Evolutionary conservation across 192 early-diverging fungal genomes (phyloP).

Genomic region (Umbelopsis sp.): DNA sequence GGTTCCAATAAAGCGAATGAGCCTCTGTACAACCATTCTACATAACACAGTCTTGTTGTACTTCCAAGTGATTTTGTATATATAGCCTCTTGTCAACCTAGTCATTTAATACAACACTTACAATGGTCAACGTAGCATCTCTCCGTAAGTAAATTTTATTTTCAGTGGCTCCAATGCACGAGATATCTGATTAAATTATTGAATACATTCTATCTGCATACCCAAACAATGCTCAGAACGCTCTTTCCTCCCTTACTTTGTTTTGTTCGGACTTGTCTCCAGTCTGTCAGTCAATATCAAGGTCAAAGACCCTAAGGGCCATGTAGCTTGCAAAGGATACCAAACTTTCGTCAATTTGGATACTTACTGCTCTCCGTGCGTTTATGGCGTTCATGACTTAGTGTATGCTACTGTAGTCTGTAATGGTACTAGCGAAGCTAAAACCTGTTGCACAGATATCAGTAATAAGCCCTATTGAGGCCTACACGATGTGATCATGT

Average conservation of each 20-base stretch:
- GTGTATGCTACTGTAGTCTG: conserved; percentile 9
- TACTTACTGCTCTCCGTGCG: background rate
- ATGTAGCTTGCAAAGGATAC: conserved; percentile 1
- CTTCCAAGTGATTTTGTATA: background rate
- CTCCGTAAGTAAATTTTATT: background rate
- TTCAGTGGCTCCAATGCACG: background rate
- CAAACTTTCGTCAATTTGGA: background rate
- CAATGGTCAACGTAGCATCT: background rate
- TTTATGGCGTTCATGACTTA: background rate
- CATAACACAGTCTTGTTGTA: background rate
- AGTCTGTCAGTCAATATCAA: conserved; percentile 9
- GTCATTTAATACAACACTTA: background rate
- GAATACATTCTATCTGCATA: background rate
- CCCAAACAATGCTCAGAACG: background rate
- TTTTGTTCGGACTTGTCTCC: background rate
- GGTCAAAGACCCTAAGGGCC: background rate
- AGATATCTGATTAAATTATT: background rate
- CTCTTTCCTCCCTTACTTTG: background rate
- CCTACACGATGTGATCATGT: background rate
- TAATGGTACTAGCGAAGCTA: background rate
- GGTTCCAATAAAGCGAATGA: background rate
- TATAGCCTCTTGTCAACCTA: background rate
- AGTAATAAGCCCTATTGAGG: background rate
- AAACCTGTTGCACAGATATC: background rate
- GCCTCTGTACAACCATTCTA: background rate